Evolutionary conservation across 2,329 filamentous ascomycete species (phyloP), one percentile per base, ranked within the genome.

Genomic region (Neophaeococcomyces aloes): DNA sequence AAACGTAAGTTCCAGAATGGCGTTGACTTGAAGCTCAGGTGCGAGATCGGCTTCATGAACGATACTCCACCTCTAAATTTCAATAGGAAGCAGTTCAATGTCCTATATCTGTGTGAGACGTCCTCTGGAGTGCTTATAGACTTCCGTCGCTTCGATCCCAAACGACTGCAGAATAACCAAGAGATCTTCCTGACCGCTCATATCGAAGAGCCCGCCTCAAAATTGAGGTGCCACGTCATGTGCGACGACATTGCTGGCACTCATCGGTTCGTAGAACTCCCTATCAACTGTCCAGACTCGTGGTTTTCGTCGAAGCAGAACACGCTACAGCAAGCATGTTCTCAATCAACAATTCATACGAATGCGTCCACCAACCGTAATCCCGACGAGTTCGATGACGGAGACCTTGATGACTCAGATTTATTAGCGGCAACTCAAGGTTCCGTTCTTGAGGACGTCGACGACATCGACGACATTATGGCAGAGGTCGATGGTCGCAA

Each of bases 171-270:
- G n/a, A 70, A 69, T 4, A 73, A 72, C 0, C 74, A 81, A 18
- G 72, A 79, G 7, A 57, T 87, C 2, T 61, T 68, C 0, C 81
- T 82, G 49, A 74, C 64, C 15, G 74, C 79, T 1, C 64, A 74
- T 0, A 58, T 86, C 15, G 71, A 61, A 1, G 65, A 65, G 3
- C 59, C 67, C 0, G 71, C 75, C 14, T 75, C 81, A 45, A 64
- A 70, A 2, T 74, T 91, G 27, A 71, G 71, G 18, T 85, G 79
- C 48, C 77, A 80, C 57, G 69, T 88, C 38, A 83, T 85, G 60
- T 96, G 88, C 52, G 89, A 95, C 63, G 81, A 86, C 33, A 82
- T 96, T 54, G 85, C 75, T 48, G 76, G 76, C 8, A 79, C 76
- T 8, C 60, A 71, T 56, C 67, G 70, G 48, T 63, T 66, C 47